Evolutionary conservation across 768 basidiomycete genomes (phyloP), one percentile per base, ranked within the genome.

Genomic region (Hygrophorus russula): DNA sequence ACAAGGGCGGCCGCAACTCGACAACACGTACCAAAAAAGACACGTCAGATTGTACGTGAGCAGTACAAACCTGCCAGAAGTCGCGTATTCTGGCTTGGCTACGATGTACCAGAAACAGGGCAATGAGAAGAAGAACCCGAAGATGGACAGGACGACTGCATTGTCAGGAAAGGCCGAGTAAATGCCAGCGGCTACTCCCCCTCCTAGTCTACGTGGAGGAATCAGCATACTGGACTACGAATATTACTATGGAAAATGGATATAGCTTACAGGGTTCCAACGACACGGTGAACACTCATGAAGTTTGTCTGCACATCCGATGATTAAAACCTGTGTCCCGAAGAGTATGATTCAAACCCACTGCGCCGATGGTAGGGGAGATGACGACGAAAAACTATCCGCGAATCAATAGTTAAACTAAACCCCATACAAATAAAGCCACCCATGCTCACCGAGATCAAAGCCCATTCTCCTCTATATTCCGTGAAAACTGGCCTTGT

Each of bases 21-120:
- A 17, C 12, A 2, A 13, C 2, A 62, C 74, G 53, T 40, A 80
- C 78, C 76, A 72, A 48, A 71, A 79, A 10, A 78, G 62, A 51
- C 82, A 92, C 3, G 90, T 92, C 49, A 98, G 61, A 54, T 96
- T 97, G 60, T 96, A 89, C 5, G 89, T 87, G 48, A 92, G 65
- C 34, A 91, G 70, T 7, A 88, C 80, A 59, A 92, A 90, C 29
- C 88, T 73, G 5, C 80, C 80, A 0, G 82, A 75, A 28, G 82
- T 76, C 5, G 81, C 75, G 52, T 84, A 84, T 51, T 78, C 67
- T 0, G 91, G 90, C 46, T 77, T 78, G 0, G 78, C 74, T 29
- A 96, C 74, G 49, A 92, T 84, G 55, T 79, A 82, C 61, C 87
- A 92, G 64, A 94, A 98, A 59, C 94, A 97, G 13, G 94, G 96